Percentiles rank a stretch among this genome's conserved stretches.
Evolutionary conservation across 768 basidiomycete genomes (phyloP).

Genomic region (Coprinopsis marcescibilis): DNA sequence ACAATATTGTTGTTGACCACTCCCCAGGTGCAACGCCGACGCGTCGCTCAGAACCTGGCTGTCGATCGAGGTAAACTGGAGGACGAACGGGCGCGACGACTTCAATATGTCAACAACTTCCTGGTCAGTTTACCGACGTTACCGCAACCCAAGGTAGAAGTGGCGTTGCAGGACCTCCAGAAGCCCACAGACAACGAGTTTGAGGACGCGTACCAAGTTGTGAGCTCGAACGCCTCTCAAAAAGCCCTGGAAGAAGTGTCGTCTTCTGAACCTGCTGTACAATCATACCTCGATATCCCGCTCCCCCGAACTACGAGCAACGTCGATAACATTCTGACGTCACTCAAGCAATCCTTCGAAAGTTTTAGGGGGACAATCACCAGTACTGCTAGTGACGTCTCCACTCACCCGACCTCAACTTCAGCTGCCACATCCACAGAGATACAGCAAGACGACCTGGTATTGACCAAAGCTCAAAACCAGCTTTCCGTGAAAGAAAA

Average conservation of each 20-base stretch:
- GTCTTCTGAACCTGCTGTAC: not conserved
- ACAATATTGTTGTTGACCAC: not conserved
- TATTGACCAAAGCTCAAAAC: conserved; percentile 27
- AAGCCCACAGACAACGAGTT: conserved; percentile 1
- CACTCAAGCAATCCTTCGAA: not conserved
- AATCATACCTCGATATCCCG: not conserved
- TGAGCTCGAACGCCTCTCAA: conserved; percentile 10
- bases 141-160: conserved; percentile 2
- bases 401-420: not conserved
- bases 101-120: conserved; percentile 7
- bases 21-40: conserved; percentile 7
- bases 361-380: not conserved
- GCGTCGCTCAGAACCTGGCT: conserved; percentile 5
- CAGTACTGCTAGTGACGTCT: too few species aligned
- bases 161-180: not conserved
- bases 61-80: conserved; percentile 7
- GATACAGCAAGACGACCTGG: not conserved
- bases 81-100: conserved; percentile 10
- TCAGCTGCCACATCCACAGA: not conserved
- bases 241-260: not conserved
- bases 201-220: conserved; percentile 6
- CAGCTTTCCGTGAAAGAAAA: conserved; percentile 57
- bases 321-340: not conserved
- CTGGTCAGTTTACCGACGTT: not conserved
- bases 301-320: not conserved